Conservation (phyloP, 2,329 filamentous ascomycete genomes). For the Aspergillus neotritici region DNA sequence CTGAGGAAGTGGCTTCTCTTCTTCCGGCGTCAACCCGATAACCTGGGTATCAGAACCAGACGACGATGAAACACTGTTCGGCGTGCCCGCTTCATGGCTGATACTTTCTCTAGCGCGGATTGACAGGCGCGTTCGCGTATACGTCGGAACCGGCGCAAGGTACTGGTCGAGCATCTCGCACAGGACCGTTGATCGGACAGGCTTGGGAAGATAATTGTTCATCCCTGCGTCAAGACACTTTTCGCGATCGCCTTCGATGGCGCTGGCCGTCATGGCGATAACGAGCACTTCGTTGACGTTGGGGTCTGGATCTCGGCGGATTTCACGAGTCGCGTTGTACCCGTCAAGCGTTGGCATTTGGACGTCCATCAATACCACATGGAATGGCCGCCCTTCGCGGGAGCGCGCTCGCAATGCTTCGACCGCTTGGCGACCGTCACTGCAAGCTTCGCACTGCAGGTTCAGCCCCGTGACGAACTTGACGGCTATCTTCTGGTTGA, state of each 20-base stretch:
- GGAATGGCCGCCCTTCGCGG: conserved; percentile 68
- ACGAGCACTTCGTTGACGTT: conserved; percentile 78
- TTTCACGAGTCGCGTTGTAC: conserved; percentile 80
- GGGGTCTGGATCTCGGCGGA: conserved; percentile 70
- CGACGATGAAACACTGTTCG: conserved; percentile 11
- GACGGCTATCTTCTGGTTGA: conserved; percentile 91
- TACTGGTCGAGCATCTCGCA: conserved; percentile 75
- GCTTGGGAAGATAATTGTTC: conserved; percentile 96
- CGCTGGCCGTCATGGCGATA: conserved; percentile 94
- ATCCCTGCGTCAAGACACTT: conserved; percentile 94
- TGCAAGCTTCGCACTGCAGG: conserved; percentile 81
- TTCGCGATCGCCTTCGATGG: conserved; percentile 89
- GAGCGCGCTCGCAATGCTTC: conserved; percentile 74
- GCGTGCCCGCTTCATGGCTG: conserved; percentile 23
- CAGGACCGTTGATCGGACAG: conserved; percentile 80
- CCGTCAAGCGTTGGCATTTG: conserved; percentile 94
- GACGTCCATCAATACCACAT: conserved; percentile 90
- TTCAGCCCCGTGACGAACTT: conserved; percentile 83
- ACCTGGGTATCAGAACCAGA: conserved; percentile 14
- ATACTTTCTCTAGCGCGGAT: conserved; percentile 27
- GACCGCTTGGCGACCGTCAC: conserved; percentile 82
- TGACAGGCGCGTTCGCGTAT: conserved; percentile 27
- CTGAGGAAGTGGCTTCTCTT: conserved; percentile 9
- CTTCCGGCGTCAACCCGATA: conserved; percentile 12
- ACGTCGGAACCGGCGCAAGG: conserved; percentile 47